Evolutionary conservation across 2,329 filamentous ascomycete species (phyloP).

Genomic region (Phoma sp.): DNA sequence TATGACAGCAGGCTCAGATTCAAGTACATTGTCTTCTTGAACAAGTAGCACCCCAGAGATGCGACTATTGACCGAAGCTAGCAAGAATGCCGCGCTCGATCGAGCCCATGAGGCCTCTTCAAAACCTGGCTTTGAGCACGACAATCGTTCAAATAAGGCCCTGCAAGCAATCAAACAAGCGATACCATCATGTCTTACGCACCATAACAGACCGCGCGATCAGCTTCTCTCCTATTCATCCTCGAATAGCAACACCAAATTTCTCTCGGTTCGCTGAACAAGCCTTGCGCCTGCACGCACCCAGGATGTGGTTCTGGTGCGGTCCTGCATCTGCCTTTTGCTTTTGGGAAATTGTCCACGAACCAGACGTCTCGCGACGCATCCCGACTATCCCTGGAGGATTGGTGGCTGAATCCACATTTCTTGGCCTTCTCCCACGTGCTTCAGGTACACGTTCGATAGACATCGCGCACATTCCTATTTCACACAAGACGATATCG

Average conservation of each 20-base stretch:
- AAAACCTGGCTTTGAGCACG: background rate
- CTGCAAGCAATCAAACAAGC: background rate
- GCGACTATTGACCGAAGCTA: background rate
- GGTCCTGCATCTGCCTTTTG: background rate
- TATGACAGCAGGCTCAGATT: background rate
- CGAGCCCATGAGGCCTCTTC: no score
- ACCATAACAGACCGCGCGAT: background rate
- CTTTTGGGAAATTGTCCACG: conserved; percentile 11
- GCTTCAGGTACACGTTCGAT: conserved; percentile 11
- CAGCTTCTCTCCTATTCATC: background rate
- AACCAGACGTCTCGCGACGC: background rate
- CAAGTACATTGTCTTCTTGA: background rate
- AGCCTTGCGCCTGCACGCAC: background rate
- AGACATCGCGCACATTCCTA: background rate
- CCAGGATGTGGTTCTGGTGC: background rate
- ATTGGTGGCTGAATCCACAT: conserved; percentile 11
- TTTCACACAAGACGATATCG: background rate
- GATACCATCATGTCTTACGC: background rate
- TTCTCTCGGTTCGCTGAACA: background rate
- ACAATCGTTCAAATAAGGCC: background rate
- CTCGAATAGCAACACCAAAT: background rate
- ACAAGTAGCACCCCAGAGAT: background rate
- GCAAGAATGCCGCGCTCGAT: no score
- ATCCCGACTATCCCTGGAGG: conserved; percentile 1
- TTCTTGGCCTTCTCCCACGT: conserved; percentile 18